Evolutionary conservation across 225 moss, liverwort and hornwort species (phyloP), one percentile per base, ranked within the genome.

Genomic region (Ulota crispa): DNA sequence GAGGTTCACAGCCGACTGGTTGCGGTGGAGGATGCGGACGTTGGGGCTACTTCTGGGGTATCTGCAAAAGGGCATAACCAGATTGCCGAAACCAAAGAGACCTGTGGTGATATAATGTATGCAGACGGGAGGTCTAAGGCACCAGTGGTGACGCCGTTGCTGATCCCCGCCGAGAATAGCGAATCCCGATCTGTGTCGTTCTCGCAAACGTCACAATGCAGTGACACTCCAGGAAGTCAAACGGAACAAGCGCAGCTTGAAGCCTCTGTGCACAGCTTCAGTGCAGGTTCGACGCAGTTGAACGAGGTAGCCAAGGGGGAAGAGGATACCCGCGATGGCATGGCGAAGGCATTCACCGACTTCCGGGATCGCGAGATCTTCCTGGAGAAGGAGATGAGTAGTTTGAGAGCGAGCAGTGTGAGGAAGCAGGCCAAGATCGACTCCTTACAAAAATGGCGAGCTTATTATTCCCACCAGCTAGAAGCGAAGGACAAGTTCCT

Each of bases 391-490:
- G 86, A 90, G 76, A 41, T 86, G 3, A 52, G 64, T 20, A 63
- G 72, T 37, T 64, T 90, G 79, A 56, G 74, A 64, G 77, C 79
- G 65, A 85, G 85, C 68, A 89, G 79, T 18, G 68, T 68, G 42
- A 69, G 87, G 77, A 87, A 91, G 81, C 89, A 89, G 80, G 36
- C 72, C 8, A 91, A 87, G 79, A 87, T 87, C 14, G 87, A 85
- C 59, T 86, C 89, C 8, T 84, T 90, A 27, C 87, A 90, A 21
- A 90, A 90, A 59, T 90, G 90, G 90, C 84, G 85, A 28, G 55
- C 76, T 1, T 90, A 90, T 64, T 90, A 86, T 53, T 83, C 60
- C 52, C 14, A 55, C 5, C 67, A 84, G 70, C 72, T 90, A 10
- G 68, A 83, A 45, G 63, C 54, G 14, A 87, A 80, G 72, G 86